A percentile compares a stretch with the other conserved stretches of the same genome.
Evolutionary conservation across 306 rosid species (phyloP).

Genomic region (Benincasa hispida): DNA sequence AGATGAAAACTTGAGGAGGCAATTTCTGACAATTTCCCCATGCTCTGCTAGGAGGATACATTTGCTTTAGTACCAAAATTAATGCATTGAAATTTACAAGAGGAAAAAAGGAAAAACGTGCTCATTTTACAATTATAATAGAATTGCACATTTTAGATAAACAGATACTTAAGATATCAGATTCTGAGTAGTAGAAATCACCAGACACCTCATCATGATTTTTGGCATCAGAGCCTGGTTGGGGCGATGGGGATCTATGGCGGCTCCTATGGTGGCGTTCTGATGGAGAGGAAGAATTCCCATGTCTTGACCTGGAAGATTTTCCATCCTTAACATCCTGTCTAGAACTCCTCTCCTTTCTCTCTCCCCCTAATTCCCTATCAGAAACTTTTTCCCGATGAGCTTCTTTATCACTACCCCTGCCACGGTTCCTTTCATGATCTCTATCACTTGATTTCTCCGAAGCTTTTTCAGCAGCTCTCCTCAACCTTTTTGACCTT

Average conservation of each 20-base stretch:
- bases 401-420: slow-evolving; percentile 29
- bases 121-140: neutral
- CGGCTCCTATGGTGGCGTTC: slow-evolving; percentile 32
- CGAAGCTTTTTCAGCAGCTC: slow-evolving; percentile 23
- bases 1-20: no score
- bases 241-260: slow-evolving; percentile 45
- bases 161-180: neutral
- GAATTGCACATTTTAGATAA: neutral
- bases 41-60: neutral
- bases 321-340: slow-evolving; percentile 25
- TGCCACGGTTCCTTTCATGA: slow-evolving; percentile 19
- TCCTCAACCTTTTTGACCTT: slow-evolving; percentile 36
- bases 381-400: slow-evolving; percentile 38
- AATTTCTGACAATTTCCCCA: no score
- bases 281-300: slow-evolving; percentile 30
- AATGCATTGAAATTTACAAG: neutral
- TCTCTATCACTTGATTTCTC: slow-evolving; percentile 17
- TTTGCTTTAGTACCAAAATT: neutral
- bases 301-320: slow-evolving; percentile 48
- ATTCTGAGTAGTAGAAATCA: slow-evolving; percentile 63
- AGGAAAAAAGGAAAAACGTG: neutral
- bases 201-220: slow-evolving; percentile 93
- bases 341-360: slow-evolving; percentile 35
- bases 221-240: slow-evolving; percentile 17
- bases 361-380: slow-evolving; percentile 24